Evolutionary conservation across 2,329 filamentous ascomycete species (phyloP), one percentile per base, ranked within the genome.

Genomic region (Mycosphaerella arachidis): DNA sequence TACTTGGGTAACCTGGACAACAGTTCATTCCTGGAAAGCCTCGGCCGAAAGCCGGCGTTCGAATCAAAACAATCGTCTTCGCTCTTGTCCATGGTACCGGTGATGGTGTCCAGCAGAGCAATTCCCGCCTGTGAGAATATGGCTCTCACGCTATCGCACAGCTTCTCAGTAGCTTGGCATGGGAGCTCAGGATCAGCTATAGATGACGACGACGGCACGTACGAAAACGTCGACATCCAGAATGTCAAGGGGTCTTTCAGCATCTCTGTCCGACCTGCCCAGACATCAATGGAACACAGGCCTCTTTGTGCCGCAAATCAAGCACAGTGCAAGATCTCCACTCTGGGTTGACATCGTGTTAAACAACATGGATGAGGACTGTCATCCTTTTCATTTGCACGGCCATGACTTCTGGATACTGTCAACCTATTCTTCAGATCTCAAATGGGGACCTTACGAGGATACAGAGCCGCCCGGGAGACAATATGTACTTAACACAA

Each of bases 351-450:
- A 81, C 61, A 63, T 82, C 0, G 72, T 81, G 3, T 69, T 82
- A 52, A 82, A 82, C 62, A 82, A 82, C 57, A 70, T 81, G 16
- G 80, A 82, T 58, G 79, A 81, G 45, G 77, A 77, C 6, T 70
- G 73, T 0, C 80, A 82, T 64, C 80, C 80, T 0, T 82, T 82
- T 59, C 80, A 82, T 64, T 60, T 82, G 46, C 64, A 74, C 50
- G 67, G 73, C 48, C 57, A 72, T 51, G 61, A 66, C 35, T 71
- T 72, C 58, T 70, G 68, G 53, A 65, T 73, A 9, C 43, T 72
- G 8, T 61, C 62, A 10, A 67, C 56, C 30, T 64, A 68, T 59
- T 56, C 62, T 18, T 56, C 65, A 43, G 30, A 61, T 20, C 56
- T 53, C 60, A 66, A 68, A 54, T 68, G 66, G 67, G 67, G 67